Evolutionary conservation across 2,329 filamentous ascomycete genomes (phyloP), one percentile per base, ranked within the genome.

Genomic region (Colletotrichum cereale): DNA sequence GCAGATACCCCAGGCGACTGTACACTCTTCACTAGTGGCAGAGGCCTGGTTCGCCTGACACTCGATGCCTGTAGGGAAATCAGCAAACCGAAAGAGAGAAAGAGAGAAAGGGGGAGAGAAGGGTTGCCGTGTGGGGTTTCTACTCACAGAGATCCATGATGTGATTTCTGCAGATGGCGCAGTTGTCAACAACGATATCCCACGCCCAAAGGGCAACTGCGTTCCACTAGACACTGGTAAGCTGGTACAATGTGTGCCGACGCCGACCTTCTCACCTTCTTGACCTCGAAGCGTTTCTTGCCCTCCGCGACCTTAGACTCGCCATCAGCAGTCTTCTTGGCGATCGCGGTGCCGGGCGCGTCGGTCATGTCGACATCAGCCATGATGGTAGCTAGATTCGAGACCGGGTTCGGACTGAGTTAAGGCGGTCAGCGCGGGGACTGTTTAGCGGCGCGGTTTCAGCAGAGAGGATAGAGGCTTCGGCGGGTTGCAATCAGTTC

Each of bases 141-240:
- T 21, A 82, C 91, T 77, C 86, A 95, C 96, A 99, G 36, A 99
- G 88, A 82, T 99, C 96, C 96, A 99, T 99, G 83, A 99, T 99
- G 82, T 99, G 96, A 82, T 99, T 99, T 80, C 96, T 90, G 87
- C 96, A 99, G 80, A 99, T 99, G 78, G 96, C 96, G 81, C 96
- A 99, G 88, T 99, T 99, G 84, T 99, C 96, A 73, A 99, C 96
- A 40, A 98, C 95, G 71, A 99, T 99, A 81, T 99, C 96, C 96
- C 96, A 99, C 0, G 96, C 96, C 96, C 96, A 99, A 2, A 99
- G 88, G 50, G 96, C 95, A 62, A 99, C 96, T 0, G 96, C 96
- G 78, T 98, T 98, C 96, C 96, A 99, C 96, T 98, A 78, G 53
- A 74, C 12, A 58, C 56, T 53, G 26, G 62, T 78, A 50, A 78